Evolutionary conservation across 352 stramenopile genomes (phyloP).

Genomic region (Pythium vanterpoolii): DNA sequence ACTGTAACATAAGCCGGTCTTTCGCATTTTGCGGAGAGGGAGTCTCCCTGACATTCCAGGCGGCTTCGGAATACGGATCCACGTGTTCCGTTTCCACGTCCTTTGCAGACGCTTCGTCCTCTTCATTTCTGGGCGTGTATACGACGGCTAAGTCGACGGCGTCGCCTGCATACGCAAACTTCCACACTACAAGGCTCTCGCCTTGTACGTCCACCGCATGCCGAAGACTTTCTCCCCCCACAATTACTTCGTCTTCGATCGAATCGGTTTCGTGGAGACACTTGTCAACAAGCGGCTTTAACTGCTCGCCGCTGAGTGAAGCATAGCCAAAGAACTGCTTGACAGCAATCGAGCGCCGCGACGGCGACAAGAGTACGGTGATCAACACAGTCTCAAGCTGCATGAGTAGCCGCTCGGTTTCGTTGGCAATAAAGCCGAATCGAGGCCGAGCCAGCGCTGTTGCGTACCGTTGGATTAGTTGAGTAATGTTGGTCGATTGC

Average conservation of each 20-base stretch:
- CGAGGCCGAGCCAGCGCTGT: background rate
- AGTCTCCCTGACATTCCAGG: background rate
- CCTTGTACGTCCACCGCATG: background rate
- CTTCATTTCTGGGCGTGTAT: slow-evolving; percentile 1
- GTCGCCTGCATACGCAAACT: slow-evolving; percentile 32
- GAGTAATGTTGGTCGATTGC: background rate
- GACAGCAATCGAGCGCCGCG: background rate
- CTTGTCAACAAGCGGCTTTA: background rate
- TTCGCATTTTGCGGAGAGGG: background rate
- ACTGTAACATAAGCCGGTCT: slow-evolving; percentile 18
- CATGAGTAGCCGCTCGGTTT: slow-evolving; percentile 7
- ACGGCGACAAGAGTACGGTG: background rate
- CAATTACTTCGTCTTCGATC: background rate
- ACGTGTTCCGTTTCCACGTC: background rate
- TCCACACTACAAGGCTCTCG: slow-evolving; percentile 29
- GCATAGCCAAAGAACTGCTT: slow-evolving; percentile 3
- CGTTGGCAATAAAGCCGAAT: background rate
- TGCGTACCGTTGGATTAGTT: background rate
- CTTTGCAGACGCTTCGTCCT: background rate
- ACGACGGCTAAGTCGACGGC: slow-evolving; percentile 30
- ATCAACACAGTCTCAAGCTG: slow-evolving; percentile 6
- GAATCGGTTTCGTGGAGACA: background rate
- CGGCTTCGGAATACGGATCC: slow-evolving; percentile 18
- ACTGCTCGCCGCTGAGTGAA: background rate
- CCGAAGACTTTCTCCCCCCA: background rate